Evolutionary conservation across 1,139 yeast genomes (phyloP), one percentile per base, ranked within the genome.

Genomic region (Suzukiozyma palmioleophila): DNA sequence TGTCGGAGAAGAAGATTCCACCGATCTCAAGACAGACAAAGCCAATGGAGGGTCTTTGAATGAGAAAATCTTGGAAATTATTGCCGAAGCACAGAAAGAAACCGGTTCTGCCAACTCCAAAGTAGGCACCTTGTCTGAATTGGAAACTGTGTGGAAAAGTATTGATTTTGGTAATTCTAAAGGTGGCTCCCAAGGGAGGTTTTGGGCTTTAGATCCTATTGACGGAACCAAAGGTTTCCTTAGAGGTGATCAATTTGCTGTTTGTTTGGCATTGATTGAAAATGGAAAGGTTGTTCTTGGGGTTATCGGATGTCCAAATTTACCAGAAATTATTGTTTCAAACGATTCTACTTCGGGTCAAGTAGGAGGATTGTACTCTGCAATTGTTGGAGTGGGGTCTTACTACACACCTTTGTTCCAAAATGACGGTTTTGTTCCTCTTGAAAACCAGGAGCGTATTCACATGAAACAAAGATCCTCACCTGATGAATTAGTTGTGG

Each of bases 221-320:
- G 99, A 92, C 57, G 99, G 99, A 12, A 92, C 99, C 15, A 90
- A 90, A 59, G 99, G 99, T 0, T 92, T 92, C 56, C 69, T 92
- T 43, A 74, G 99, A 56, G 95, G 96, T 32, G 97, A 90, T 46
- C 99, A 92, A 60, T 92, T 88, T 61, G 97, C 98, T 3, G 95
- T 92, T 2, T 94, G 99, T 57, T 68, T 92, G 40, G 97, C 96
- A 0, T 68, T 92, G 48, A 81, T 92, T 39, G 94, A 82, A 34
- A 84, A 90, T 54, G 95, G 96, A 10, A 69, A 77, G 43, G 95
- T 88, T 1, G 81, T 83, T 42, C 73, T 92, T 39, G 98, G 98
- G 32, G 94, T 88, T 16, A 86, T 92, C 60, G 98, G 97, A 2
- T 92, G 97, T 62, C 99, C 99, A 28, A 92, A 92, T 59, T 67